These are phyloP conservation scores for Stagonosporopsis chrysanthemi DNA, from an alignment of 2,329 filamentous ascomycete genomes.

Conservation along the genomic window DNA sequence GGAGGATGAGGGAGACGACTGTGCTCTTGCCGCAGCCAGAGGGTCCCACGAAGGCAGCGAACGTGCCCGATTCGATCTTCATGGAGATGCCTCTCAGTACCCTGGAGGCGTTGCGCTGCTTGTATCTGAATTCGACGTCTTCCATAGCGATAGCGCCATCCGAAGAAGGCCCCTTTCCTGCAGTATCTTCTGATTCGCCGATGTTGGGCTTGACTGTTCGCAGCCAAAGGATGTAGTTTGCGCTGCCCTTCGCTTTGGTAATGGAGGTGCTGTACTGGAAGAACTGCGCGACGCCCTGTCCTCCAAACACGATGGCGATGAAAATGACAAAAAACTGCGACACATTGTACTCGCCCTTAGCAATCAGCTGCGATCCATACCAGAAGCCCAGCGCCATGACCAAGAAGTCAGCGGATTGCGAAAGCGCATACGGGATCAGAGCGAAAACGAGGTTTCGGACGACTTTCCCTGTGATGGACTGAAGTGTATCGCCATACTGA, in stretches of 20 bases:
- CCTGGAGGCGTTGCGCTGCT: conserved; percentile 78
- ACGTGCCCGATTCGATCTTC: conserved; percentile 62
- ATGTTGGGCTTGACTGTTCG: conserved; percentile 5
- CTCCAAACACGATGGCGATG: conserved; percentile 16
- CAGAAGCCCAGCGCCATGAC: conserved; percentile 17
- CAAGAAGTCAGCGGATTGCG: conserved; percentile 8
- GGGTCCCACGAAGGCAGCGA: conserved; percentile 59
- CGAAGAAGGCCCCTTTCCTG: not conserved
- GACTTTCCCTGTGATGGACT: not conserved
- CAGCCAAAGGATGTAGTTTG: conserved; percentile 13
- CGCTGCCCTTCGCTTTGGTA: conserved; percentile 7
- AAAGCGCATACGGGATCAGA: conserved; percentile 11
- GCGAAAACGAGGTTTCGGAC: conserved; percentile 7
- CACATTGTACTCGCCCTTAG: not conserved
- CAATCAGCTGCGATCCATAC: conserved; percentile 15
- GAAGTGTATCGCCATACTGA: conserved; percentile 4
- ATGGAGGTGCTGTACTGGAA: conserved; percentile 12
- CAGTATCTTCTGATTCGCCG: not conserved
- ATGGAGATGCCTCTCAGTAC: conserved; percentile 69
- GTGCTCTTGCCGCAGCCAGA: conserved; percentile 96
- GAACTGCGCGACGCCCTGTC: conserved; percentile 15
- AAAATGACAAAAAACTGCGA: conserved; percentile 17
- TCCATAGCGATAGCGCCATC: conserved; percentile 69
- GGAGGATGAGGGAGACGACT: conserved; percentile 86
- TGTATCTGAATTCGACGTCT: conserved; percentile 89